A percentile compares a stretch with the other conserved stretches of the same genome.
These are phyloP conservation scores for Ochromonas danica DNA, from an alignment of 108 stramenopile genomes.

Conservation along the genomic window DNA sequence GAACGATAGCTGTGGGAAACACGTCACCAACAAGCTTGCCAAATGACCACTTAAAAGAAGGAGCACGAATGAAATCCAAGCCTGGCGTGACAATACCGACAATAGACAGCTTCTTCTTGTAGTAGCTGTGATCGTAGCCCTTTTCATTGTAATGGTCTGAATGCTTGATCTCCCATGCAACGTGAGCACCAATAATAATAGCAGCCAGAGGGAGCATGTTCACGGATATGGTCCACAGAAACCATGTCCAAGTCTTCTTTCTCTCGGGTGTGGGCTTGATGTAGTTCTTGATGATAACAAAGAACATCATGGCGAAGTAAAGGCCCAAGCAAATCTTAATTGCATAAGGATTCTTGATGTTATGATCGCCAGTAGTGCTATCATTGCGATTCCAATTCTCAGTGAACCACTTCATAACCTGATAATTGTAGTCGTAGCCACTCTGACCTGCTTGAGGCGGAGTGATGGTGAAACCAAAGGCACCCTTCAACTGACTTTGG, in stretches of 20 bases:
- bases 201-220: background rate
- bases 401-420: constrained; percentile 30
- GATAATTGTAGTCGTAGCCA: constrained; percentile 10
- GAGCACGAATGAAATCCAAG: background rate
- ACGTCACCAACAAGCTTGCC: constrained; percentile 26
- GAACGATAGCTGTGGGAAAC: constrained; percentile 24
- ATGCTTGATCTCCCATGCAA: background rate
- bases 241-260: constrained; percentile 21
- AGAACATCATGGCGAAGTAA: constrained; percentile 11
- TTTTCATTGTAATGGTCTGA: constrained; percentile 9
- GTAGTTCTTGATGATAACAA: constrained; percentile 11
- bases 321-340: constrained; percentile 19
- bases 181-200: constrained; percentile 36
- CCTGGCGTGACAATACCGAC: constrained; percentile 25
- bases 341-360: background rate
- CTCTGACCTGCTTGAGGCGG: constrained; percentile 9
- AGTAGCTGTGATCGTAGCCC: constrained; percentile 1
- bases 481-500: constrained; percentile 29
- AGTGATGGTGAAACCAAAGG: constrained; percentile 25
- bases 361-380: background rate
- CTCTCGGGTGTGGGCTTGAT: constrained; percentile 4
- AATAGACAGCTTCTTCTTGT: constrained; percentile 9
- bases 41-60: background rate
- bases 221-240: background rate
- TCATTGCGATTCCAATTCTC: background rate